Percentiles rank a stretch among this genome's conserved stretches.
phyloP scores from a whole-genome alignment of 2,329 filamentous ascomycete species.

The Stenocarpella maydis region DNA sequence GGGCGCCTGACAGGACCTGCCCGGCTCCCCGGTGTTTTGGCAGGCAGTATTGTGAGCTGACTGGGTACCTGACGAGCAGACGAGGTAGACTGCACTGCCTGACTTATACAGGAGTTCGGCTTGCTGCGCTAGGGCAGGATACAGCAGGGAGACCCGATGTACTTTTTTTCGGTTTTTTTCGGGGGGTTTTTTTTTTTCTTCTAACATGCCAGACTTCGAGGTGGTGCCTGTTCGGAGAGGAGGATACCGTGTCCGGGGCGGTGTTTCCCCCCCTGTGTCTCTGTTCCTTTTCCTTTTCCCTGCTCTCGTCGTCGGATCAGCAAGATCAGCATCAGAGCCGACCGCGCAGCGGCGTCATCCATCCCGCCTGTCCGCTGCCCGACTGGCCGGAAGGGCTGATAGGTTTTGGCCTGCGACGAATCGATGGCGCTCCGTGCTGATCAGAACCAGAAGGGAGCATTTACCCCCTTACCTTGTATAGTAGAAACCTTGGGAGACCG shows the following conservation, averaged over 20 bases:
- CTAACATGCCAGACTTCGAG: background rate
- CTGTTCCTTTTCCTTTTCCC: background rate
- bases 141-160: background rate
- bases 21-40: background rate
- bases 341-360: conserved; percentile 17
- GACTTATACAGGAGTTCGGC: background rate
- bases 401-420: conserved; percentile 25
- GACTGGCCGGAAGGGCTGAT: background rate
- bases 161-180: too few species aligned
- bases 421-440: conserved; percentile 28
- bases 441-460: background rate
- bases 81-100: background rate
- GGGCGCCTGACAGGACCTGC: background rate
- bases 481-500: too few species aligned
- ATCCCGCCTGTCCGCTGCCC: conserved; percentile 7
- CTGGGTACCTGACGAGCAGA: too few species aligned
- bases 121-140: background rate
- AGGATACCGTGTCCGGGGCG: background rate
- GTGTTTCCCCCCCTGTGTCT: too few species aligned
- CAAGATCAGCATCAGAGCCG: conserved; percentile 22
- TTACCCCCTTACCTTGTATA: background rate
- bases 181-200: too few species aligned
- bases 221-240: background rate
- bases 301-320: background rate
- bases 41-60: background rate